phyloP scores from a whole-genome alignment of 352 stramenopile species.

The Lagenidium giganteum region DNA sequence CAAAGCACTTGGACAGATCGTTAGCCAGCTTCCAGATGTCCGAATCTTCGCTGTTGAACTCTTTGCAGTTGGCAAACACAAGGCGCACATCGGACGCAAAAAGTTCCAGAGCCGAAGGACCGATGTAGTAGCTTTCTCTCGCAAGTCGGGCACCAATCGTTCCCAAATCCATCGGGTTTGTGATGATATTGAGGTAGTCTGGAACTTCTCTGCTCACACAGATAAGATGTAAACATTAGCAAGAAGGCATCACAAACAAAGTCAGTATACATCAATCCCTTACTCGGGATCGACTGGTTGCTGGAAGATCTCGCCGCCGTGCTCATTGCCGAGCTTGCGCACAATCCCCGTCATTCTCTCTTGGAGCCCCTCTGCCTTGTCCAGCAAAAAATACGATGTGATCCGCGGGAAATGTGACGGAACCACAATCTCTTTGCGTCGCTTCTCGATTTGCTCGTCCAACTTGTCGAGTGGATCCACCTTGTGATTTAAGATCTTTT shows the following conservation, averaged over 20 bases:
- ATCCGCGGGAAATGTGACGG: slow-evolving; percentile 61
- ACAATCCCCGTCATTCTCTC: slow-evolving; percentile 76
- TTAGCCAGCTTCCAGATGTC: slow-evolving; percentile 78
- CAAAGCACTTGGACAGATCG: slow-evolving; percentile 66
- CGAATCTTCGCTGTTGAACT: slow-evolving; percentile 77
- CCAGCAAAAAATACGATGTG: slow-evolving; percentile 78
- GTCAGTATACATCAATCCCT: slow-evolving; percentile 5
- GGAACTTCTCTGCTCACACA: slow-evolving; percentile 42
- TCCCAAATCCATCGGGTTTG: slow-evolving; percentile 86
- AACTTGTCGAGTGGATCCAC: slow-evolving; percentile 75
- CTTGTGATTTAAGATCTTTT: slow-evolving; percentile 87
- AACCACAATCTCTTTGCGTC: slow-evolving; percentile 43
- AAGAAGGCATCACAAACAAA: no score
- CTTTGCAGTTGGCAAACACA: slow-evolving; percentile 86
- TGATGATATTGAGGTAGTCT: slow-evolving; percentile 85
- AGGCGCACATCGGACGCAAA: slow-evolving; percentile 83
- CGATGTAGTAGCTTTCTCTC: slow-evolving; percentile 81
- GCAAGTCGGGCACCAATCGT: slow-evolving; percentile 64
- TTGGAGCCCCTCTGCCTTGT: slow-evolving; percentile 60
- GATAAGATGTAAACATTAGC: no score
- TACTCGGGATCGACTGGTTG: slow-evolving; percentile 74
- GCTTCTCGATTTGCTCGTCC: slow-evolving; percentile 80
- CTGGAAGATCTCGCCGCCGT: slow-evolving; percentile 78
- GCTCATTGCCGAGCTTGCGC: slow-evolving; percentile 78
- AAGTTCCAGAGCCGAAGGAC: slow-evolving; percentile 55